Conservation (phyloP, 805 yeast genomes). For the Naumovozyma dairenensis region DNA sequence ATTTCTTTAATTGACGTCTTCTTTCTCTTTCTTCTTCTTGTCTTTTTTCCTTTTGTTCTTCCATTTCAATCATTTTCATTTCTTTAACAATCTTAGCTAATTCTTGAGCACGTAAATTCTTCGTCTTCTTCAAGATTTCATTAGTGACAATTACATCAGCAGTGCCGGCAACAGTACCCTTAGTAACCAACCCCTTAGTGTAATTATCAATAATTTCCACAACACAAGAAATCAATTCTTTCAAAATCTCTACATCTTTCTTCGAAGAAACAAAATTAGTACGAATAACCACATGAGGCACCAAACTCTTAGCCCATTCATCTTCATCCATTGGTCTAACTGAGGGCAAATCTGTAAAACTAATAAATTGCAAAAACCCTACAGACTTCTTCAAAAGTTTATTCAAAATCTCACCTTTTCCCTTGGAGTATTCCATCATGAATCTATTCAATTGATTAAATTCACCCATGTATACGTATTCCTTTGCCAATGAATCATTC, state of each 20-base stretch:
- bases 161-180: too few species aligned
- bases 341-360: conserved; percentile 77
- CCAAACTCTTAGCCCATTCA: conserved; percentile 46
- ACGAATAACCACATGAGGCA: conserved; percentile 43
- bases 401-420: conserved; percentile 28
- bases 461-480: conserved; percentile 85
- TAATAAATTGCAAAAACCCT: conserved; percentile 50
- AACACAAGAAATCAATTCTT: conserved; percentile 43
- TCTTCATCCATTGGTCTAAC: conserved; percentile 53
- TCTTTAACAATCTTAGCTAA: conserved; percentile 55
- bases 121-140: conserved; percentile 68
- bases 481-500: conserved; percentile 55
- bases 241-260: conserved; percentile 40
- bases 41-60: conserved; percentile 59
- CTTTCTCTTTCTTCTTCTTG: conserved; percentile 58
- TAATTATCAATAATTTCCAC: conserved; percentile 51
- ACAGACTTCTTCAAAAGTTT: conserved; percentile 36
- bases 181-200: conserved; percentile 30
- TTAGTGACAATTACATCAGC: conserved; percentile 48
- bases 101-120: conserved; percentile 69
- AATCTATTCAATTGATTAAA: conserved; percentile 67
- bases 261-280: conserved; percentile 41
- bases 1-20: conserved; percentile 47
- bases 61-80: conserved; percentile 57
- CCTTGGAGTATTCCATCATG: conserved; percentile 22